Percentiles rank a stretch among this genome's conserved stretches.
Evolutionary conservation across 306 rosid genomes (phyloP).

Genomic region (Prunus fruticosa): DNA sequence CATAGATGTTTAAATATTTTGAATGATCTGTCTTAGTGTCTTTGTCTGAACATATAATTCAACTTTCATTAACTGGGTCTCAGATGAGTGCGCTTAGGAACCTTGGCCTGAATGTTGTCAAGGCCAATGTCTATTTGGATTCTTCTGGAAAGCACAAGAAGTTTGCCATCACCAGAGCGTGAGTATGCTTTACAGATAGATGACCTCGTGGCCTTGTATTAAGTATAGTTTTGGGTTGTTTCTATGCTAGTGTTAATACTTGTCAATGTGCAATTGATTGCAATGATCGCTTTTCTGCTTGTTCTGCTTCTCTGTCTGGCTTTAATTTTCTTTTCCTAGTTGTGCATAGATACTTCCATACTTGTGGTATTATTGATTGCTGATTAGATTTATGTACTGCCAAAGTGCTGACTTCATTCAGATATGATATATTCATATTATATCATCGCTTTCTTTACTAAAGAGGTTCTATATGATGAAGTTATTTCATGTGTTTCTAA

Average conservation of each 20-base stretch:
- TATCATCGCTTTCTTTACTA: too few species aligned
- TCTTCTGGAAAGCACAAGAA: constrained; percentile 95
- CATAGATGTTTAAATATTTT: not conserved
- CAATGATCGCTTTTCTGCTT: not conserved
- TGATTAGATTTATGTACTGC: not conserved
- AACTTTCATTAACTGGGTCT: constrained; percentile 32
- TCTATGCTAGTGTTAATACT: not conserved
- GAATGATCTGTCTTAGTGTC: not conserved
- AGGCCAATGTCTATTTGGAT: constrained; percentile 92
- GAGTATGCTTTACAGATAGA: constrained; percentile 35
- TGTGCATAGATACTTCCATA: not conserved
- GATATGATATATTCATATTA: not conserved
- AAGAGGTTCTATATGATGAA: not conserved
- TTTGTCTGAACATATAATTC: not conserved
- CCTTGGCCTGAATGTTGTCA: constrained; percentile 87
- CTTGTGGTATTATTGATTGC: not conserved
- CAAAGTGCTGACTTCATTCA: not conserved
- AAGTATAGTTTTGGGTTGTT: not conserved
- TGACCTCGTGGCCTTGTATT: constrained; percentile 3
- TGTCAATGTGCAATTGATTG: constrained; percentile 3
- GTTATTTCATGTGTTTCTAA: not conserved
- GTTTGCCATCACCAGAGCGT: constrained; percentile 82
- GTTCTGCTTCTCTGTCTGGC: not conserved
- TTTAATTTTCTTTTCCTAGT: not conserved
- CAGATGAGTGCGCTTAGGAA: constrained; percentile 87